These are phyloP conservation scores for Coemansia sp. DNA, from an alignment of 371 early-diverging fungal species.

Conservation along the genomic window DNA sequence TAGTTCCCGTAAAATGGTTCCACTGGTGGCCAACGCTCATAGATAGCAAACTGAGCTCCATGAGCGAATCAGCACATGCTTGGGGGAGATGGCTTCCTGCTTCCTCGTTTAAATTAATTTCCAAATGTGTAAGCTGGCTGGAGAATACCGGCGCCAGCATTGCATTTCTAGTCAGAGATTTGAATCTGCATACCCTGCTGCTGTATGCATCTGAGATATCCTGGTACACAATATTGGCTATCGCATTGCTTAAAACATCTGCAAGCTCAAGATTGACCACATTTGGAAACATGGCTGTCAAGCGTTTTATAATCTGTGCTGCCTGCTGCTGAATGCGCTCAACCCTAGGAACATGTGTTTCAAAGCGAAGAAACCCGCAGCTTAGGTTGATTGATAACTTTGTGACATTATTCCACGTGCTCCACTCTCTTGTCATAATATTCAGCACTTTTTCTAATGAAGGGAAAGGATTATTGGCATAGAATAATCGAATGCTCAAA, in stretches of 20 bases:
- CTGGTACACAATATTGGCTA: not conserved
- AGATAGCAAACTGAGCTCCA: not conserved
- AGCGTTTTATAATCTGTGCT: not conserved
- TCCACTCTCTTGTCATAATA: not conserved
- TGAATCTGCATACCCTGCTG: not conserved
- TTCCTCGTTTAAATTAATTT: not conserved
- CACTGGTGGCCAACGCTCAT: not conserved
- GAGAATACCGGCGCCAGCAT: not conserved
- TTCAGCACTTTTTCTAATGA: not conserved
- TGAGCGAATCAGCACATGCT: not conserved
- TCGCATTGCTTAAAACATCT: too few species aligned
- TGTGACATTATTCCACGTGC: not conserved
- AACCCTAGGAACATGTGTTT: too few species aligned
- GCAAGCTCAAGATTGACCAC: not conserved
- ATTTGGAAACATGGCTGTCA: not conserved
- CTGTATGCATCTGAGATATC: not conserved
- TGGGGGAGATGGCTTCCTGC: not conserved
- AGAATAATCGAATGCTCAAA: not conserved
- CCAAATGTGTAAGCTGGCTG: not conserved
- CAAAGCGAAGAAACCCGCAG: not conserved
- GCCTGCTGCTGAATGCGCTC: too few species aligned
- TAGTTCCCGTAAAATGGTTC: not conserved
- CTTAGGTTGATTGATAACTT: not conserved
- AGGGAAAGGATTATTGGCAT: not conserved
- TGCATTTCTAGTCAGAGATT: not conserved